These are phyloP conservation scores for Kodamaea anthophila DNA, from an alignment of 1,139 yeast species.

Conservation along the genomic window DNA sequence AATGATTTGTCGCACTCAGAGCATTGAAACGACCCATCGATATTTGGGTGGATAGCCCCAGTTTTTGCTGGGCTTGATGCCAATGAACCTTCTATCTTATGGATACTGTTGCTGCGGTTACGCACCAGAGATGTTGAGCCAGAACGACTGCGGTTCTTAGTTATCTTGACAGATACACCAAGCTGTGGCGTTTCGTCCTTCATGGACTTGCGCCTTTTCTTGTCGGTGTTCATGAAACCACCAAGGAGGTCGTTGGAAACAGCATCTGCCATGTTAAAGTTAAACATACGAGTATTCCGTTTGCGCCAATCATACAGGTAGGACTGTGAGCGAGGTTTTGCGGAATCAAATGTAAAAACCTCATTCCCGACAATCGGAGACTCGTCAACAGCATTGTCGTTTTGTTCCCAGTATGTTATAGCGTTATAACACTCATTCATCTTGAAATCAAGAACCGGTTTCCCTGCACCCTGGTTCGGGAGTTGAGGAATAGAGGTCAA, in stretches of 20 bases:
- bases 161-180: slow-evolving; percentile 4
- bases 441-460: slow-evolving; percentile 23
- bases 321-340: slow-evolving; percentile 10
- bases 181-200: slow-evolving; percentile 4
- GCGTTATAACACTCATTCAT: slow-evolving; percentile 40
- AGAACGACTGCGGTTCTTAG: slow-evolving; percentile 7
- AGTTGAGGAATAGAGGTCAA: slow-evolving; percentile 9
- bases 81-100: not conserved
- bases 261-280: slow-evolving; percentile 1
- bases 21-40: slow-evolving; percentile 33
- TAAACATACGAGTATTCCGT: slow-evolving; percentile 4
- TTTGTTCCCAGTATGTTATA: slow-evolving; percentile 26
- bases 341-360: slow-evolving; percentile 1
- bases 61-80: slow-evolving; percentile 1
- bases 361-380: not conserved
- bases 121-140: slow-evolving; percentile 7
- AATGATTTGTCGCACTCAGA: slow-evolving; percentile 42
- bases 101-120: slow-evolving; percentile 3
- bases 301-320: slow-evolving; percentile 11
- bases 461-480: slow-evolving; percentile 9
- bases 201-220: slow-evolving; percentile 12
- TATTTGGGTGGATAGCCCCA: slow-evolving; percentile 9
- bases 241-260: slow-evolving; percentile 1
- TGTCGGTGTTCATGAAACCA: slow-evolving; percentile 1
- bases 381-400: slow-evolving; percentile 6